A percentile compares a stretch with the other conserved stretches of the same genome.
Conservation (phyloP, 352 stramenopile genomes). For the Phytophthora lateralis region DNA sequence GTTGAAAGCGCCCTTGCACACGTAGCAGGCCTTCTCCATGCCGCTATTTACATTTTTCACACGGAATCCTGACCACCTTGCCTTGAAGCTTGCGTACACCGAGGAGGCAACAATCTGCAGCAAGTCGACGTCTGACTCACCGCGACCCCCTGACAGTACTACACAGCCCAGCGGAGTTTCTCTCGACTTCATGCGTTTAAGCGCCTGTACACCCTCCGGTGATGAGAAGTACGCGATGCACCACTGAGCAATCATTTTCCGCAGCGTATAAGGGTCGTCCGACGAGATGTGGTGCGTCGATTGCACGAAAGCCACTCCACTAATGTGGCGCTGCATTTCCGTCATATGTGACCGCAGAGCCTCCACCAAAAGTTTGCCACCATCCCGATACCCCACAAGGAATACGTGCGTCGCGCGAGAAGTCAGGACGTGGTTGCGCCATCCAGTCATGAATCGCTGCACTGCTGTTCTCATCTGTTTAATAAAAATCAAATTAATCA, state of each 20-base stretch:
- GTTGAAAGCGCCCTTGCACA: constrained; percentile 71
- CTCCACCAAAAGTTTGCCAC: constrained; percentile 59
- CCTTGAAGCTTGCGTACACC: constrained; percentile 73
- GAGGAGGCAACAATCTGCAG: constrained; percentile 58
- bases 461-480: constrained; percentile 60
- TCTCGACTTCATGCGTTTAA: constrained; percentile 61
- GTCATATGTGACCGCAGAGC: constrained; percentile 56
- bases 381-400: constrained; percentile 65
- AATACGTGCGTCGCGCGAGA: constrained; percentile 74
- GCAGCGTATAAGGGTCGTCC: constrained; percentile 61
- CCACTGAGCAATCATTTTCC: constrained; percentile 78
- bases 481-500: constrained; percentile 1
- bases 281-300: constrained; percentile 64
- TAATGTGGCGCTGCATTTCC: constrained; percentile 75
- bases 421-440: constrained; percentile 71
- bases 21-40: constrained; percentile 73
- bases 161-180: constrained; percentile 67
- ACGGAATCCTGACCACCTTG: constrained; percentile 74
- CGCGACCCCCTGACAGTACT: constrained; percentile 47
- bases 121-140: constrained; percentile 55
- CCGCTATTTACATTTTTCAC: constrained; percentile 75
- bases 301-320: constrained; percentile 69
- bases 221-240: constrained; percentile 59
- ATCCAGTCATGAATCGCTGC: constrained; percentile 69
- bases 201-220: constrained; percentile 35